phyloP scores from a whole-genome alignment of 2,329 filamentous ascomycete species.

The Pestalotiopsis sp. region DNA sequence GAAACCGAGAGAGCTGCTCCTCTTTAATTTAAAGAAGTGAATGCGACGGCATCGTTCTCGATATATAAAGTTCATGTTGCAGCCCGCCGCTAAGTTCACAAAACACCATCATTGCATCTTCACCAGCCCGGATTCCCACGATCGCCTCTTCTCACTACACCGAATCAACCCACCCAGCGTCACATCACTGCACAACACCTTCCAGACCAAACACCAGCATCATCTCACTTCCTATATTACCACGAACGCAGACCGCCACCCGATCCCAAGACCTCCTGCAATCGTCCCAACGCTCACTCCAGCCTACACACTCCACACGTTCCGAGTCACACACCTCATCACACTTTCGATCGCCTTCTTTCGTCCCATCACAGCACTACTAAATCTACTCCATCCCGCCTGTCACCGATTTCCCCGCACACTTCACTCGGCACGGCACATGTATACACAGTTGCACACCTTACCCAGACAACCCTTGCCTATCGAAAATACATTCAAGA shows the following conservation, averaged over 20 bases:
- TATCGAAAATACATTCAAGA: not conserved
- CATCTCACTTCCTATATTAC: not conserved
- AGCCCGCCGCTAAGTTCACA: not conserved
- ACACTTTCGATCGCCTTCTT: not conserved
- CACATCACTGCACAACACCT: not conserved
- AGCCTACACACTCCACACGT: not conserved
- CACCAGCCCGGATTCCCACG: not conserved
- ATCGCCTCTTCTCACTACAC: not conserved
- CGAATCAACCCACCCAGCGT: not conserved
- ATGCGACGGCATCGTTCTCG: not conserved
- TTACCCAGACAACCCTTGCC: not conserved
- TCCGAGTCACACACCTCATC: not conserved
- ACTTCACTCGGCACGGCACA: not conserved
- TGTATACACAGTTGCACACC: too few relatives aligned
- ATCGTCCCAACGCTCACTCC: not conserved
- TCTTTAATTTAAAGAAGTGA: not conserved
- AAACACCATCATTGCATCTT: not conserved
- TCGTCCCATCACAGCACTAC: not conserved
- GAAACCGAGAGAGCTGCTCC: not conserved
- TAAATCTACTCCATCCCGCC: not conserved
- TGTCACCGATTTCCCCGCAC: not conserved
- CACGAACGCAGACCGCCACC: not conserved
- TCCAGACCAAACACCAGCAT: not conserved
- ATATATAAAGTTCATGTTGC: not conserved
- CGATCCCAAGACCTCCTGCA: not conserved